Conservation (phyloP, 371 early-diverging fungal species). For the Mucor lusitanicus region DNA sequence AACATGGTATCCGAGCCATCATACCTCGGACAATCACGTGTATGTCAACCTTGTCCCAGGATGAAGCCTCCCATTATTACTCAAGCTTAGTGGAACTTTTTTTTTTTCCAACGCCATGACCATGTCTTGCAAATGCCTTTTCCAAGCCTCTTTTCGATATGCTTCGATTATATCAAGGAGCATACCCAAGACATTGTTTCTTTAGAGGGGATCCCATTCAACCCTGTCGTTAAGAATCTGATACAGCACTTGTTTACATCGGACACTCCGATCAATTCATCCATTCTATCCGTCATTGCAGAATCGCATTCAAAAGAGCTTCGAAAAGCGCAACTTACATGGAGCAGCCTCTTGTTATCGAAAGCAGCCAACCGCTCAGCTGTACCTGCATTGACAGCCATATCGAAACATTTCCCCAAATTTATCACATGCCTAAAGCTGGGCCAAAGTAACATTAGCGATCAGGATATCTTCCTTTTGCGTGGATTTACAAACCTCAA, state of each 20-base stretch:
- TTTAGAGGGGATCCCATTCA: slow-evolving; percentile 19
- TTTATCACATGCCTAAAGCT: slow-evolving; percentile 13
- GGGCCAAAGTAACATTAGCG: neutral
- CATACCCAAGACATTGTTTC: slow-evolving; percentile 16
- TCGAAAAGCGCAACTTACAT: neutral
- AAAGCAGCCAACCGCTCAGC: neutral
- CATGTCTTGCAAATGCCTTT: slow-evolving; percentile 7
- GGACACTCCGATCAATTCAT: slow-evolving; percentile 2
- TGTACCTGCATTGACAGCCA: neutral
- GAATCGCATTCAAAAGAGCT: slow-evolving; percentile 8
- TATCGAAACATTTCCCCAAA: neutral
- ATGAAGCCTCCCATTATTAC: neutral
- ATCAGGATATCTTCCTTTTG: slow-evolving; percentile 7
- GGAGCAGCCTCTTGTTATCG: slow-evolving; percentile 1
- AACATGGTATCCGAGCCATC: slow-evolving; percentile 6
- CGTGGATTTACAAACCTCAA: slow-evolving; percentile 5
- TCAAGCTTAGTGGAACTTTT: neutral
- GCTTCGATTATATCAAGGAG: slow-evolving; percentile 19
- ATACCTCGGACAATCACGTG: slow-evolving; percentile 13
- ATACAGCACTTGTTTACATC: slow-evolving; percentile 11
- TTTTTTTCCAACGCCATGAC: neutral
- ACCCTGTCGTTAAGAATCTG: slow-evolving; percentile 12
- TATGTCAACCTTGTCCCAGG: neutral
- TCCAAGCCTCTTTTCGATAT: slow-evolving; percentile 21
- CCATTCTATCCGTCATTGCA: slow-evolving; percentile 15